Percentiles rank a stretch among this genome's conserved stretches.
phyloP scores from a whole-genome alignment of 257 asterid species.

The Ophiorrhiza pumila region DNA sequence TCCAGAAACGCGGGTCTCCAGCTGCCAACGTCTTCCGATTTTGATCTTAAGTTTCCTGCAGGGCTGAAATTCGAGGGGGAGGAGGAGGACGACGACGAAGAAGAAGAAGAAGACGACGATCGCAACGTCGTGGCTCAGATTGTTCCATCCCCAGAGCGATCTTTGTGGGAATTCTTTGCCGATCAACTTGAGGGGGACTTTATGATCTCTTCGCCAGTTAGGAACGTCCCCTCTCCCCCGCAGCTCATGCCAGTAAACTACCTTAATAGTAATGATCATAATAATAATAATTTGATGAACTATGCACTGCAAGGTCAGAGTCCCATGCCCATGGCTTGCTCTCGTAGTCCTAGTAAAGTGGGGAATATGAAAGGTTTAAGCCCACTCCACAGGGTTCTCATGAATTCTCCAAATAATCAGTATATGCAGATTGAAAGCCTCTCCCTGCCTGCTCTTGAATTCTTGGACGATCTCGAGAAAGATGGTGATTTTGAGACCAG shows the following conservation, averaged over 20 bases:
- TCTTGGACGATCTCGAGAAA: conserved; percentile 45
- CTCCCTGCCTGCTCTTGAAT: conserved; percentile 59
- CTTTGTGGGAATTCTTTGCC: conserved; percentile 61
- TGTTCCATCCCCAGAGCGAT: conserved; percentile 56
- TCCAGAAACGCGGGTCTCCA: neutral
- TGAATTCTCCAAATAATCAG: conserved; percentile 57
- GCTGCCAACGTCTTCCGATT: conserved; percentile 21
- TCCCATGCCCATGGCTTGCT: conserved; percentile 23
- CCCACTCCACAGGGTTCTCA: conserved; percentile 65
- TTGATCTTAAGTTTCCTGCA: conserved; percentile 27
- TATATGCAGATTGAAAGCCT: conserved; percentile 58
- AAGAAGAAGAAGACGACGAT: conserved; percentile 19
- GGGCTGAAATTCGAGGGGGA: conserved; percentile 45
- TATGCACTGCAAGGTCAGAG: conserved; percentile 20
- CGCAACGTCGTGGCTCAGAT: conserved; percentile 6
- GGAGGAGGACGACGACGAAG: conserved; percentile 40
- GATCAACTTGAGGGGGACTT: conserved; percentile 64
- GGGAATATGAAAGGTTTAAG: conserved; percentile 43
- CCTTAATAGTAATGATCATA: neutral
- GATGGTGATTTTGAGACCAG: conserved; percentile 30
- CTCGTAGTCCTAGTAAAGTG: neutral
- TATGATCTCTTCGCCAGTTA: conserved; percentile 76
- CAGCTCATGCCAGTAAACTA: conserved; percentile 24
- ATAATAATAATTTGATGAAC: neutral
- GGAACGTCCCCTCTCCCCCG: conserved; percentile 47